phyloP scores from a whole-genome alignment of 345 rosid genomes.

The Brassica carinata region DNA sequence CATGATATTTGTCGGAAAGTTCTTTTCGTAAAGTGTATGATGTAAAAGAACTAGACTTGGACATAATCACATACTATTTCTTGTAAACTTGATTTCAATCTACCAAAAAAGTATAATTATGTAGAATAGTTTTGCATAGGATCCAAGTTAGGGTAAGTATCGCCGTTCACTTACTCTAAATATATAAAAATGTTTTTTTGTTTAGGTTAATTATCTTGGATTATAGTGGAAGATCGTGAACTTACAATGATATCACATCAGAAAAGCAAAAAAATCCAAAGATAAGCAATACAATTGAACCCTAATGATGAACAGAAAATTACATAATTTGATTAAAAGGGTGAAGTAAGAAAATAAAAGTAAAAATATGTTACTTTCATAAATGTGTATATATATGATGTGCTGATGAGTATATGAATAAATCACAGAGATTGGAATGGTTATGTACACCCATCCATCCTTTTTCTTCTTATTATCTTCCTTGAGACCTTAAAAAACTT shows the following conservation, averaged over 20 bases:
- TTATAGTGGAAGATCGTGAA: slow-evolving; percentile 13
- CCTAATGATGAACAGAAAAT: slow-evolving; percentile 14
- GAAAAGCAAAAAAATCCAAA: slow-evolving; percentile 22
- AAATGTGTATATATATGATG: slow-evolving; percentile 10
- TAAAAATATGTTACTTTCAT: background rate
- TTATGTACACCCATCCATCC: slow-evolving; percentile 57
- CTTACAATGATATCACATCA: slow-evolving; percentile 23
- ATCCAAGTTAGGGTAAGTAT: slow-evolving; percentile 20
- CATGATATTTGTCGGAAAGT: slow-evolving; percentile 3
- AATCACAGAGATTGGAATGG: slow-evolving; percentile 24
- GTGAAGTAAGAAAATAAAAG: background rate
- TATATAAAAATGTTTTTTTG: background rate
- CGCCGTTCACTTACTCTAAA: background rate
- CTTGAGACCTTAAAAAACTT: slow-evolving; percentile 1
- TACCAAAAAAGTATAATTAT: background rate
- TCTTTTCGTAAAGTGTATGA: slow-evolving; percentile 16
- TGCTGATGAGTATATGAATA: slow-evolving; percentile 33
- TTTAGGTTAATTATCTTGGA: slow-evolving; percentile 3
- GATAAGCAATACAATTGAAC: background rate
- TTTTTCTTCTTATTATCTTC: slow-evolving; percentile 33
- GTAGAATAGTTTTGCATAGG: background rate
- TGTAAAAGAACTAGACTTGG: background rate
- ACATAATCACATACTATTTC: background rate
- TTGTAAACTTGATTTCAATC: background rate
- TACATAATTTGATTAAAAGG: slow-evolving; percentile 6